phyloP scores from a whole-genome alignment of 129 eudicot genomes.

The Flaveria ramosissima region DNA sequence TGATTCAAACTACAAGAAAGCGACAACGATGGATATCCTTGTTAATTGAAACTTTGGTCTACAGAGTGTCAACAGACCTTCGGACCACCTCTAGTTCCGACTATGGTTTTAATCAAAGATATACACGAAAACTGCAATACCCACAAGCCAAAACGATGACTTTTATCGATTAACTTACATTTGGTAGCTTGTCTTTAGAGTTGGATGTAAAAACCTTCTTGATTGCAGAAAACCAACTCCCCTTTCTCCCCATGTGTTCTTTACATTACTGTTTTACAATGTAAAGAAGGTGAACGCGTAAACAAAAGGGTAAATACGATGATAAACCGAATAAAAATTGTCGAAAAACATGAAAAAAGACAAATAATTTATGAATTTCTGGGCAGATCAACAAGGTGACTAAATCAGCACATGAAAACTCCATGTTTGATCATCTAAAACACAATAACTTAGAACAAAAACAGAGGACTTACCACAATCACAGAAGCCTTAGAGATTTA shows the following conservation, averaged over 20 bases:
- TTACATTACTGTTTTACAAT: conserved; percentile 63
- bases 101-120: neutral
- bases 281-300: conserved; percentile 13
- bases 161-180: conserved; percentile 49
- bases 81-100: neutral
- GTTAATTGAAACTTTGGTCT: neutral
- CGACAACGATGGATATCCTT: neutral
- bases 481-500: neutral
- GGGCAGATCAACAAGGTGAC: neutral
- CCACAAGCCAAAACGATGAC: neutral
- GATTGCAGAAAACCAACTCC: conserved; percentile 98
- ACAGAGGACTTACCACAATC: neutral
- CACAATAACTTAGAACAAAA: neutral
- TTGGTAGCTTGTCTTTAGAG: conserved; percentile 63
- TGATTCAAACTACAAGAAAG: neutral
- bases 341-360: neutral
- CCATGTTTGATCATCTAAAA: conserved; percentile 13
- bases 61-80: neutral
- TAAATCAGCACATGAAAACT: neutral
- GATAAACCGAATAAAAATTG: neutral
- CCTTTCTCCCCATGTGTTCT: conserved; percentile 83
- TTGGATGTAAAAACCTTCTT: conserved; percentile 75
- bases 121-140: neutral
- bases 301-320: neutral
- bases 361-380: neutral